Base-by-base conservation (phyloP, 2,329 filamentous ascomycete genomes). In the Davidsoniella neocaledoniae region DNA sequence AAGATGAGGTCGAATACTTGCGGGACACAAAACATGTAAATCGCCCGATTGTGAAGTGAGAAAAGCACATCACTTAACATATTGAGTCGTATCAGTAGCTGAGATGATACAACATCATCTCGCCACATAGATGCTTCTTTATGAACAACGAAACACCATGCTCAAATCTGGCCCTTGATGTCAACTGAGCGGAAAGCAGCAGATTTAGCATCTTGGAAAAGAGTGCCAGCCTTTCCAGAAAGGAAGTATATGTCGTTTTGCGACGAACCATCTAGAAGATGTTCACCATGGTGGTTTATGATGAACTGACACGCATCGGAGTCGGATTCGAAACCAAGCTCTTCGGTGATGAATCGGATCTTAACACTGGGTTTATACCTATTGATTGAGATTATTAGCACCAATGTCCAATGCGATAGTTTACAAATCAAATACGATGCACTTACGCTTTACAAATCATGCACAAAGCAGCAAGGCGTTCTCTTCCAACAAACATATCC, bases 401-500 rank as follows among this genome's bases (percentile, higher is more conserved):
- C 43, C 38, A 12, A 25, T 50, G 5, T 40, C 12, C 37, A 16
- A 3, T 21, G 8, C 4, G 19, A 19, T 14, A 9, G 23, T 14
- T 9, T 14, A 33, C 19, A 21, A 6, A 43, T n/a, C 21, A 38
- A 10, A 44, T 5, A 26, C 14, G 21, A 37, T 53, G 12, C n/a
- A 78, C 90, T 71, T 70, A 98, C 91, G 85, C 80, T 85, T 77
- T 93, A 76, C 87, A 94, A 58, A 98, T 91, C 63, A 82, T 86
- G 64, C 86, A 82, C 62, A 98, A 69, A 56, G 91, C 91, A 61
- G 83, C 81, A 57, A 98, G 77, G 59, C 91, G 85, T 70, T 98
- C 90, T 62, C 91, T 81, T 60, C 81, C 81, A 63, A 96, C 83
- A 70, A 98, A 96, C 86, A 94, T 95, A 70, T 98, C 91, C 85